Evolutionary conservation across 805 yeast species (phyloP).

Genomic region (Myxozyma melibiosi): DNA sequence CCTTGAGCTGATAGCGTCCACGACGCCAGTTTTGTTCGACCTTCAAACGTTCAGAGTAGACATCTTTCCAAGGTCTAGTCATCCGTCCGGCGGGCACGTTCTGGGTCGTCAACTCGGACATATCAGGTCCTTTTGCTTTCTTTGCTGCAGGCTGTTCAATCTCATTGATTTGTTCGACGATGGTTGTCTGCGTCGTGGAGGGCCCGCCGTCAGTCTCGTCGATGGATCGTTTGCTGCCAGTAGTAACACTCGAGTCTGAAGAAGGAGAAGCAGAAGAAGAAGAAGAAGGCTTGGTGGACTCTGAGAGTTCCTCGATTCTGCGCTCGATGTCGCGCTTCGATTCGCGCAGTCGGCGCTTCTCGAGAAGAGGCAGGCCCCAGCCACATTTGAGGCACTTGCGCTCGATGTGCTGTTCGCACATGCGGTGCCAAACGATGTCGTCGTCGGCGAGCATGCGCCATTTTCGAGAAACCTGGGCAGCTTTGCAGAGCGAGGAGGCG

Average conservation of each 20-base stretch:
- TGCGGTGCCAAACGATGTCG: slow-evolving; percentile 95
- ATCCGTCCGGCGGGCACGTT: slow-evolving; percentile 24
- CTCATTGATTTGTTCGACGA: not conserved
- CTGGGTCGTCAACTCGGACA: slow-evolving; percentile 17
- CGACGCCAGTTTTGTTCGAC: slow-evolving; percentile 95
- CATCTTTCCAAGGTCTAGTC: slow-evolving; percentile 93
- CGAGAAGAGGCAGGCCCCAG: slow-evolving; percentile 96
- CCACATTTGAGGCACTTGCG: slow-evolving; percentile 97
- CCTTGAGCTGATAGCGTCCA: slow-evolving; percentile 65
- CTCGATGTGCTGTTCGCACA: slow-evolving; percentile 98
- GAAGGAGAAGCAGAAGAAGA: not conserved
- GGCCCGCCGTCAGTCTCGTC: not conserved
- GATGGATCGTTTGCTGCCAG: slow-evolving; percentile 10
- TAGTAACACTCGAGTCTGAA: slow-evolving; percentile 1
- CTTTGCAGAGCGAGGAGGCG: slow-evolving; percentile 88
- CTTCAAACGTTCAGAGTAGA: slow-evolving; percentile 84
- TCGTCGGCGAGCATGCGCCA: slow-evolving; percentile 95
- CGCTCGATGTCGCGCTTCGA: slow-evolving; percentile 33
- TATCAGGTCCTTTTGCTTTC: slow-evolving; percentile 13
- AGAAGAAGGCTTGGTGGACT: too few species aligned
- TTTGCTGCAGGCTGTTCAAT: slow-evolving; percentile 4
- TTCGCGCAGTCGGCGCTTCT: slow-evolving; percentile 57
- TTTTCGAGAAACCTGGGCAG: slow-evolving; percentile 84
- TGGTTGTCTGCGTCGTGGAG: not conserved
- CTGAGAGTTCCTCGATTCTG: slow-evolving; percentile 5